Percentiles rank a stretch among this genome's conserved stretches.
phyloP scores from a whole-genome alignment of 2,329 filamentous ascomycete genomes.

The Ophiocordyceps camponoti-floridani region DNA sequence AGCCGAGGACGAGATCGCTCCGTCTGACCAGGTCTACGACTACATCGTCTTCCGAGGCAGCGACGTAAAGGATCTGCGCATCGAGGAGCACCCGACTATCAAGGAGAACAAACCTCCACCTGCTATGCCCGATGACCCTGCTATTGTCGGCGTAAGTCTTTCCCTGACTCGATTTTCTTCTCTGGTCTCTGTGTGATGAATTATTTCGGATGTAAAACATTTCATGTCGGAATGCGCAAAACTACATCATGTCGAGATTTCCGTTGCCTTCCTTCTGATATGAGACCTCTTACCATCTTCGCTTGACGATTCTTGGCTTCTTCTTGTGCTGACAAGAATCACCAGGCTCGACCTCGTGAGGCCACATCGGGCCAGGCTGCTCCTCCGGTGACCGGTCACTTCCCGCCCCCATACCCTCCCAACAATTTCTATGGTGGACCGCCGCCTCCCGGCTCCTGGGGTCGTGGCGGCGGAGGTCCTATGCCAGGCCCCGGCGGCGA shows the following conservation, averaged over 20 bases:
- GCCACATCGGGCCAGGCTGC: slow-evolving; percentile 13
- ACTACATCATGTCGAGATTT: slow-evolving; percentile 78
- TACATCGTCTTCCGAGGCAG: slow-evolving; percentile 98
- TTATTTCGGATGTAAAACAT: slow-evolving; percentile 89
- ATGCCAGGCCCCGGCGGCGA: slow-evolving; percentile 33
- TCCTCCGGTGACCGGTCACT: slow-evolving; percentile 18
- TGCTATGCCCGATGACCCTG: slow-evolving; percentile 80
- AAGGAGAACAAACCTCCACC: slow-evolving; percentile 60
- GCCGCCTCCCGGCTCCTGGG: slow-evolving; percentile 36
- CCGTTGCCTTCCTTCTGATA: slow-evolving; percentile 99
- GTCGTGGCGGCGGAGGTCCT: slow-evolving; percentile 36
- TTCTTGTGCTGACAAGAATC: slow-evolving; percentile 7
- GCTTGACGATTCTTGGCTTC: slow-evolving; percentile 7
- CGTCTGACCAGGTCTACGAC: slow-evolving; percentile 82
- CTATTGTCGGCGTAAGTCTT: slow-evolving; percentile 84
- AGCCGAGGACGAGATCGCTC: slow-evolving; percentile 63
- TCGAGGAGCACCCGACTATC: slow-evolving; percentile 64
- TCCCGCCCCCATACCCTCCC: slow-evolving; percentile 25
- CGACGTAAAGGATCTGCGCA: slow-evolving; percentile 93
- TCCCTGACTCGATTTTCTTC: neutral
- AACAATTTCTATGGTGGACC: slow-evolving; percentile 29
- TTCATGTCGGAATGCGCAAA: slow-evolving; percentile 81
- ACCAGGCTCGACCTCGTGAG: slow-evolving; percentile 22
- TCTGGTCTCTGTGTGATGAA: slow-evolving; percentile 53
- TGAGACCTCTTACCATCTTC: slow-evolving; percentile 1